Evolutionary conservation across 1,284 basidiomycete species (phyloP).

Genomic region (Leucocoprinus gongylophorus): DNA sequence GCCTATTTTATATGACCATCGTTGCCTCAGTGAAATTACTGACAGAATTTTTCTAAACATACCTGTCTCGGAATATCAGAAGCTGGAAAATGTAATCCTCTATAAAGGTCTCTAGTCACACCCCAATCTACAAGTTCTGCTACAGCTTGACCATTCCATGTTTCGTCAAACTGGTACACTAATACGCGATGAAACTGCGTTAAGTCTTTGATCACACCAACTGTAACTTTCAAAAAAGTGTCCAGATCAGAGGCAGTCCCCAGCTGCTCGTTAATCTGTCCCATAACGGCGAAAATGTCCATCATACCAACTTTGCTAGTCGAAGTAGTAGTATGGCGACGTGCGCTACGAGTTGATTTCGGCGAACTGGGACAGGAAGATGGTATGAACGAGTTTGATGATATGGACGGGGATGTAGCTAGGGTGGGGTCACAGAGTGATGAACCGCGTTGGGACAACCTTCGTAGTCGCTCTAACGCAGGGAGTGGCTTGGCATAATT

Average conservation of each 20-base stretch:
- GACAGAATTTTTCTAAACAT: slow-evolving; percentile 14
- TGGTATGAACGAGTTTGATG: slow-evolving; percentile 6
- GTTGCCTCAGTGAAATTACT: neutral
- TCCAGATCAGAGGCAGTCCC: slow-evolving; percentile 65
- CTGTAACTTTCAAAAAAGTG: slow-evolving; percentile 70
- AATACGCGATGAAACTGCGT: slow-evolving; percentile 84
- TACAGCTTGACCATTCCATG: slow-evolving; percentile 73
- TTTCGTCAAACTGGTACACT: slow-evolving; percentile 79
- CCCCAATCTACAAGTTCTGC: slow-evolving; percentile 83
- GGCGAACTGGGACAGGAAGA: slow-evolving; percentile 5
- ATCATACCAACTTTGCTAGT: slow-evolving; percentile 54
- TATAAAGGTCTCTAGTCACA: slow-evolving; percentile 73
- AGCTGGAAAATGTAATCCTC: slow-evolving; percentile 65
- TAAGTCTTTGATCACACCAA: slow-evolving; percentile 78
- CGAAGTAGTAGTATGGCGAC: neutral
- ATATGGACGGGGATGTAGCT: neutral
- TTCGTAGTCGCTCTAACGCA: slow-evolving; percentile 64
- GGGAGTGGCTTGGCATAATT: slow-evolving; percentile 67
- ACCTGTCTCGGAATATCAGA: slow-evolving; percentile 54
- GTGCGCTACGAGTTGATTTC: slow-evolving; percentile 1
- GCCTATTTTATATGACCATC: slow-evolving; percentile 27
- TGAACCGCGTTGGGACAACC: slow-evolving; percentile 29
- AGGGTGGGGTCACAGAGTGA: neutral
- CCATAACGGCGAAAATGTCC: slow-evolving; percentile 77
- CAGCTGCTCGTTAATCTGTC: slow-evolving; percentile 83